Evolutionary conservation across 768 basidiomycete species (phyloP).

Genomic region (Mrakia frigida): DNA sequence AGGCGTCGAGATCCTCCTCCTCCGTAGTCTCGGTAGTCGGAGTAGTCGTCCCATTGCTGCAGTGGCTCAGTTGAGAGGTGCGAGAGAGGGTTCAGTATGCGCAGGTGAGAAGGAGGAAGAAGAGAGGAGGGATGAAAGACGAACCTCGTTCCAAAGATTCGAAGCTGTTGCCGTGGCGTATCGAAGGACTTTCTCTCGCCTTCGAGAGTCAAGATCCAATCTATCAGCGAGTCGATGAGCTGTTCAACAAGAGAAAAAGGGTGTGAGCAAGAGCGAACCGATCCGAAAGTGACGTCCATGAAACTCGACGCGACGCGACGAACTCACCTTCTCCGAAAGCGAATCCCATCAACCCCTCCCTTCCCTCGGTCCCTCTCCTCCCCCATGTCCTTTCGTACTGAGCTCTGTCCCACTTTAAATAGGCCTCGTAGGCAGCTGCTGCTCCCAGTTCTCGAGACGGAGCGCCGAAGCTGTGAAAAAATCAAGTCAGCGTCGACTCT

Average conservation of each 20-base stretch:
- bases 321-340: conserved; percentile 16
- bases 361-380: neutral
- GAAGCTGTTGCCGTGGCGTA: neutral
- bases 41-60: conserved; percentile 13
- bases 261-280: neutral
- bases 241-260: neutral
- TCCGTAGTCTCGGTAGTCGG: conserved; percentile 4
- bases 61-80: neutral
- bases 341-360: conserved; percentile 11
- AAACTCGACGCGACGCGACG: neutral
- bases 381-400: conserved; percentile 8
- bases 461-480: neutral
- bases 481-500: neutral
- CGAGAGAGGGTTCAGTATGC: neutral
- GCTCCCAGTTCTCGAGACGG: conserved; percentile 17
- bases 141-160: neutral
- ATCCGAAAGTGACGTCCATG: neutral
- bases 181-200: conserved; percentile 3
- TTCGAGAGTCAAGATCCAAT: neutral
- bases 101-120: neutral
- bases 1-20: conserved; percentile 2
- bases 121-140: neutral
- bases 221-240: conserved; percentile 3
- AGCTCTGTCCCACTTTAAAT: conserved; percentile 10
- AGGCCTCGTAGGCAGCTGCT: conserved; percentile 15